Evolutionary conservation across 2,329 filamentous ascomycete species (phyloP).

Genomic region (Stagonosporopsis chrysanthemi): DNA sequence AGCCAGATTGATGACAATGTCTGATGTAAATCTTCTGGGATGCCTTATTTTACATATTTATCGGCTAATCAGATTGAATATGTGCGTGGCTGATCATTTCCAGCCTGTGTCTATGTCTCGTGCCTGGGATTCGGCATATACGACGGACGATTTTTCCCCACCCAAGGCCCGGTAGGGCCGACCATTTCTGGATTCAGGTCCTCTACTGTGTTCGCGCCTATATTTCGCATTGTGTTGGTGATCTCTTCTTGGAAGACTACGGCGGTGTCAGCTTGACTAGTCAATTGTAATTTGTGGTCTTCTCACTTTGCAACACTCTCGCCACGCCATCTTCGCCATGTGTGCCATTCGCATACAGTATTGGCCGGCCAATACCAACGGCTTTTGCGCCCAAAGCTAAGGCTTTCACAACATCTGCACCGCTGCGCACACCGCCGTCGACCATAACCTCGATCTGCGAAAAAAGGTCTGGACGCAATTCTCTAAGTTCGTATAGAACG

Average conservation of each 20-base stretch:
- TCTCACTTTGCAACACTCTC: conserved; percentile 7
- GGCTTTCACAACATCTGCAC: conserved; percentile 7
- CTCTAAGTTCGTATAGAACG: conserved; percentile 5
- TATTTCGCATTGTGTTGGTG: conserved; percentile 11
- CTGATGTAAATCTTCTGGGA: no score
- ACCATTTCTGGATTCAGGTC: conserved; percentile 8
- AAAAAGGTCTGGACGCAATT: conserved; percentile 5
- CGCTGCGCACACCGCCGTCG: conserved; percentile 9
- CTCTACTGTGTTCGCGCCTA: conserved; percentile 4
- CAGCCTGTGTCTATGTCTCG: no score
- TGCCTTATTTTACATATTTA: no score
- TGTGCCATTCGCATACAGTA: conserved; percentile 9
- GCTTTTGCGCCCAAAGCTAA: conserved; percentile 10
- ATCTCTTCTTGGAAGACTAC: conserved; percentile 13
- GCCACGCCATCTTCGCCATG: conserved; percentile 9
- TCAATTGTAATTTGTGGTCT: no score
- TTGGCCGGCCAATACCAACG: conserved; percentile 9
- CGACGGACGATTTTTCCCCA: conserved; percentile 4
- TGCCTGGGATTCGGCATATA: background rate
- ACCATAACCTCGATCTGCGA: conserved; percentile 8
- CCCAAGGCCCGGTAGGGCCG: conserved; percentile 6
- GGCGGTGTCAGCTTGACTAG: background rate
- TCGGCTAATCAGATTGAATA: no score
- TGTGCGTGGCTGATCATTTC: no score
- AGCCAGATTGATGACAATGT: no score